Evolutionary conservation across 2,329 filamentous ascomycete genomes (phyloP).

Genomic region (Colletotrichum gloeosporioides): DNA sequence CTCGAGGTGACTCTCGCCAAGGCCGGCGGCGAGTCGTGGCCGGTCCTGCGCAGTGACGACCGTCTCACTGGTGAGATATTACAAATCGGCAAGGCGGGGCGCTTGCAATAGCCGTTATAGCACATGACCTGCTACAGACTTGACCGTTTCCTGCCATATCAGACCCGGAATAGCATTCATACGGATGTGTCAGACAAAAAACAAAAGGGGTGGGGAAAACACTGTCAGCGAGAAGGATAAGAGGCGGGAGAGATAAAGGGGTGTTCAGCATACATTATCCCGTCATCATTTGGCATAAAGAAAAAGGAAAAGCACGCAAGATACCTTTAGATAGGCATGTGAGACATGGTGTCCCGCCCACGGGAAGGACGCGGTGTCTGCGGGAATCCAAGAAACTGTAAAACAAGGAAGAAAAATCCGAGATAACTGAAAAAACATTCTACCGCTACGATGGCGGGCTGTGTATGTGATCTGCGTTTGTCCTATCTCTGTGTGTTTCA

Average conservation of each 20-base stretch:
- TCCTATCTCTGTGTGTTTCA: not conserved
- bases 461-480: not conserved
- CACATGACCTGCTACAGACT: not conserved
- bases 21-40: slow-evolving; percentile 82
- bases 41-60: slow-evolving; percentile 82
- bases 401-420: slow-evolving; percentile 2
- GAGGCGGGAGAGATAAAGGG: not conserved
- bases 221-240: not conserved
- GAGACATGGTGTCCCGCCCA: slow-evolving; percentile 12
- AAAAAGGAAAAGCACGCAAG: slow-evolving; percentile 6
- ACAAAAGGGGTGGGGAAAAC: not conserved
- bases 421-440: not conserved
- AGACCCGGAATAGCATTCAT: not conserved
- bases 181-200: not conserved
- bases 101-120: slow-evolving; percentile 26
- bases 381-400: slow-evolving; percentile 2
- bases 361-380: not conserved
- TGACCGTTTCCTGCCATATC: not conserved
- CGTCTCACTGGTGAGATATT: slow-evolving; percentile 75
- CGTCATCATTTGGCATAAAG: not conserved
- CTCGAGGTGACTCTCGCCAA: slow-evolving; percentile 78
- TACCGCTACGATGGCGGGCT: not conserved
- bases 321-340: slow-evolving; percentile 12
- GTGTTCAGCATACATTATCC: not conserved
- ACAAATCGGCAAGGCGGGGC: slow-evolving; percentile 83